phyloP scores from a whole-genome alignment of 768 basidiomycete species.

The Mrakia blollopis region DNA sequence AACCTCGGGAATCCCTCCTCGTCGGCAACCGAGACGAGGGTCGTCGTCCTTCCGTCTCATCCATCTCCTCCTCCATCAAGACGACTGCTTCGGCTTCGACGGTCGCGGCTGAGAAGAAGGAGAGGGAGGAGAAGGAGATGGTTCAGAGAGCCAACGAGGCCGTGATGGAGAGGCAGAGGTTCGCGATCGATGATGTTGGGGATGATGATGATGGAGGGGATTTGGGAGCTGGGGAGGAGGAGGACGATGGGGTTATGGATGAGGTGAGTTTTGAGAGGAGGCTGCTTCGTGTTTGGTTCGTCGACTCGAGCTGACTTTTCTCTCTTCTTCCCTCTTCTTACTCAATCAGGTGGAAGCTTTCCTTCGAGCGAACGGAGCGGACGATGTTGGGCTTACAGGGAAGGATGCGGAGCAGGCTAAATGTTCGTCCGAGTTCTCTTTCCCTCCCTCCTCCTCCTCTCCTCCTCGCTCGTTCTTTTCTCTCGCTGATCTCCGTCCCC shows the following conservation, averaged over 20 bases:
- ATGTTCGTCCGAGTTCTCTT: background rate
- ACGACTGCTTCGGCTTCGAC: conserved; percentile 36
- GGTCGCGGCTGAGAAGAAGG: conserved; percentile 37
- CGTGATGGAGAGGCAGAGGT: conserved; percentile 84
- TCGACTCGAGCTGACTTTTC: background rate
- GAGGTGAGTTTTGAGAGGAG: conserved; percentile 57
- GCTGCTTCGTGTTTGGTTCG: background rate
- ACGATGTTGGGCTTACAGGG: conserved; percentile 44
- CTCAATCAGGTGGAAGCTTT: conserved; percentile 73
- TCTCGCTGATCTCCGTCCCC: background rate
- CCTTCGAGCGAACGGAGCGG: conserved; percentile 73
- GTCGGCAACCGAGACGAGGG: conserved; percentile 48
- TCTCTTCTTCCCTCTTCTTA: background rate
- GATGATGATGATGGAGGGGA: conserved; percentile 62
- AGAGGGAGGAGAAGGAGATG: conserved; percentile 51
- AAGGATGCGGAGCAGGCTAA: conserved; percentile 44
- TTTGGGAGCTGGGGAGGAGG: conserved; percentile 48
- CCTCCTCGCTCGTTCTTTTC: background rate
- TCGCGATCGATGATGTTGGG: conserved; percentile 92
- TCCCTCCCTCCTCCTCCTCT: background rate
- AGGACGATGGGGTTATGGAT: conserved; percentile 74
- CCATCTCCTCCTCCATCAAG: conserved; percentile 48
- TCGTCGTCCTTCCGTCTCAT: conserved; percentile 23
- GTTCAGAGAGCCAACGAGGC: conserved; percentile 72
- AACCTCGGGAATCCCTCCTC: conserved; percentile 78